Evolutionary conservation across 2,329 filamentous ascomycete genomes (phyloP).

Genomic region (Aspergillus tamarii): DNA sequence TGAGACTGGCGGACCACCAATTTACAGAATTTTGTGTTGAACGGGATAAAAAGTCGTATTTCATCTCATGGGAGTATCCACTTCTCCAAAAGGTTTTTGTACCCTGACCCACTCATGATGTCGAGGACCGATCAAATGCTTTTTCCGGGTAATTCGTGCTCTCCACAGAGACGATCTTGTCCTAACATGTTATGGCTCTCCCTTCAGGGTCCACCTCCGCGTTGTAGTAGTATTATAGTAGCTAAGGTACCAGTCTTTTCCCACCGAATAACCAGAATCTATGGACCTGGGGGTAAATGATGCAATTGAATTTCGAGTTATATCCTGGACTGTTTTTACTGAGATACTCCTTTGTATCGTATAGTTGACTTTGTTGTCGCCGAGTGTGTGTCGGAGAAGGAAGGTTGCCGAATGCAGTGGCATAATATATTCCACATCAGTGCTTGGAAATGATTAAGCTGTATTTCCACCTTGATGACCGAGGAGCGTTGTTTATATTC

Average conservation of each 20-base stretch:
- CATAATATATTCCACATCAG: no score
- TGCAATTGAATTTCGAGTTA: background rate
- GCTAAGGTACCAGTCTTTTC: no score
- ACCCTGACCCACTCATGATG: background rate
- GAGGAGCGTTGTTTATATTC: no score
- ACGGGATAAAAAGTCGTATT: background rate
- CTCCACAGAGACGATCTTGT: background rate
- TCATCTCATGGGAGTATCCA: no score
- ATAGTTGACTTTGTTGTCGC: background rate
- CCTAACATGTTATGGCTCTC: background rate
- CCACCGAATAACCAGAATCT: no score
- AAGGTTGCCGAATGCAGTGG: no score
- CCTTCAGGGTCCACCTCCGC: no score
- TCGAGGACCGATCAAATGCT: background rate
- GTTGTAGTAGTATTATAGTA: background rate
- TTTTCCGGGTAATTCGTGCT: background rate
- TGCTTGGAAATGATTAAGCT: no score
- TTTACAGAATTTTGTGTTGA: background rate
- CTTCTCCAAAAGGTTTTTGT: no score
- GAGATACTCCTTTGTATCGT: background rate
- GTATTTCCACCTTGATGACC: no score
- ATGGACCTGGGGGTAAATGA: no score
- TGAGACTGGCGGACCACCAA: background rate
- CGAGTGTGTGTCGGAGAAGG: no score
- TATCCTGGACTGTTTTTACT: background rate